A percentile compares a stretch with the other conserved stretches of the same genome.
Evolutionary conservation across 805 yeast genomes (phyloP).

Genomic region (Limtongia smithiae): DNA sequence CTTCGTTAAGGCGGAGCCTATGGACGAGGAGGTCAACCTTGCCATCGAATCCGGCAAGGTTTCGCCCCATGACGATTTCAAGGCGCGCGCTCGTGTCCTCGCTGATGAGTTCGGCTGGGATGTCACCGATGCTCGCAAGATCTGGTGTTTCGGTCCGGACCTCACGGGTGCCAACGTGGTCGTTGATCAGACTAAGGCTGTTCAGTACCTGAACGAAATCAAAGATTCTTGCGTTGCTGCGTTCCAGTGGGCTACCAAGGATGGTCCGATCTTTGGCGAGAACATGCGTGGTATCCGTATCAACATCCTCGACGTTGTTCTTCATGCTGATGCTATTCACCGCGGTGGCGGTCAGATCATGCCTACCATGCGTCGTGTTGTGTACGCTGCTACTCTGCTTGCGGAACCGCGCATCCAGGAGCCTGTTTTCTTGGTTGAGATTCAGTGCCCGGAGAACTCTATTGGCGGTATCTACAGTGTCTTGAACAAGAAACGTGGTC

Average conservation of each 20-base stretch:
- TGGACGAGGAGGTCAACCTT: slow-evolving; percentile 83
- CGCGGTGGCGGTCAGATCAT: slow-evolving; percentile 99
- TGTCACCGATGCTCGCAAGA: slow-evolving; percentile 99
- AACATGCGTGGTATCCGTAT: slow-evolving; percentile 91
- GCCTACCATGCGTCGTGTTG: slow-evolving; percentile 99
- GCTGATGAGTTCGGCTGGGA: slow-evolving; percentile 99
- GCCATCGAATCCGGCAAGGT: slow-evolving; percentile 93
- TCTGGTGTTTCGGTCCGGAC: slow-evolving; percentile 99
- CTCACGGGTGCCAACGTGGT: slow-evolving; percentile 98
- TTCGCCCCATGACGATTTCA: slow-evolving; percentile 95
- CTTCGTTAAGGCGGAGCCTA: slow-evolving; percentile 95
- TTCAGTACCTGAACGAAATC: slow-evolving; percentile 97
- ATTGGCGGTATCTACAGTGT: slow-evolving; percentile 99
- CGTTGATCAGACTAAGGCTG: slow-evolving; percentile 99
- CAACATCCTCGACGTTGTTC: slow-evolving; percentile 97
- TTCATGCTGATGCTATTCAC: slow-evolving; percentile 99
- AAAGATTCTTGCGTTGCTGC: slow-evolving; percentile 99
- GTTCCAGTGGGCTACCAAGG: slow-evolving; percentile 99
- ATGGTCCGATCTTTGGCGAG: slow-evolving; percentile 99
- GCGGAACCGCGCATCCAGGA: slow-evolving; percentile 99
- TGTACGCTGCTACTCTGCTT: slow-evolving; percentile 95
- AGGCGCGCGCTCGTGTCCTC: slow-evolving; percentile 97
- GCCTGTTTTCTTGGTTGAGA: slow-evolving; percentile 98
- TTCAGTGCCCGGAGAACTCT: slow-evolving; percentile 98
- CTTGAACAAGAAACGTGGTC: slow-evolving; percentile 97